Percentiles rank a stretch among this genome's conserved stretches.
Conservation (phyloP, 768 basidiomycete genomes). For the Tricholoma sp. region DNA sequence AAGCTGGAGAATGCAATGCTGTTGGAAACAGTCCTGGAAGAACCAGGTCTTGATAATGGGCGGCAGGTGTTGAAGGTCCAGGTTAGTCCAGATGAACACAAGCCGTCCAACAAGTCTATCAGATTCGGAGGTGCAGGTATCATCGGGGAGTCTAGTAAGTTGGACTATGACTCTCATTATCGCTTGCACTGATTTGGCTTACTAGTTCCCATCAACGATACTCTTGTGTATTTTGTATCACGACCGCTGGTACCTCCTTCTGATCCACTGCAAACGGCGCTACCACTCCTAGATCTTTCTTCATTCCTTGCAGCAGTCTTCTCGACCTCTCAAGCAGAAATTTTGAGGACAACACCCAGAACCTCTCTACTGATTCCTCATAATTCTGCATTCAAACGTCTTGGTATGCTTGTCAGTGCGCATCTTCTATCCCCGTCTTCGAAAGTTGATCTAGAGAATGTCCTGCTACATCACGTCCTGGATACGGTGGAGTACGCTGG, state of each 20-base stretch:
- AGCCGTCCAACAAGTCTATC: slow-evolving; percentile 48
- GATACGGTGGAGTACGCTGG: slow-evolving; percentile 69
- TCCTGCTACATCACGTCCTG: slow-evolving; percentile 86
- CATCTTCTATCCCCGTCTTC: slow-evolving; percentile 80
- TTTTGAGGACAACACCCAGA: slow-evolving; percentile 55
- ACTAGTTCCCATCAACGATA: slow-evolving; percentile 69
- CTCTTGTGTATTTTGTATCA: slow-evolving; percentile 86
- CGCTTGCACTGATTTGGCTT: slow-evolving; percentile 9
- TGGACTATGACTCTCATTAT: not conserved
- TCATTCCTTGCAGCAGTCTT: slow-evolving; percentile 88
- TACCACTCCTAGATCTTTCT: slow-evolving; percentile 82
- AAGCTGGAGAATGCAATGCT: slow-evolving; percentile 73
- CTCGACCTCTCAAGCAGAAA: slow-evolving; percentile 77
- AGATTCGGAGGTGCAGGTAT: slow-evolving; percentile 81
- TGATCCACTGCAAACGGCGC: slow-evolving; percentile 74
- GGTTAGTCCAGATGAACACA: slow-evolving; percentile 48
- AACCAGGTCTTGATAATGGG: slow-evolving; percentile 63
- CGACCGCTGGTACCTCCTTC: slow-evolving; percentile 78
- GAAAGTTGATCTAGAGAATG: slow-evolving; percentile 73
- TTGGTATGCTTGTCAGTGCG: slow-evolving; percentile 79
- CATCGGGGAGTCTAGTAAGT: slow-evolving; percentile 72
- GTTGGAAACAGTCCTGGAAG: slow-evolving; percentile 73
- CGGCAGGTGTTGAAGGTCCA: slow-evolving; percentile 68
- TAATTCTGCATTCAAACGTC: slow-evolving; percentile 82
- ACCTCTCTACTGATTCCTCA: slow-evolving; percentile 84